Evolutionary conservation across 192 early-diverging fungal genomes (phyloP).

Genomic region (Linnemannia exigua): DNA sequence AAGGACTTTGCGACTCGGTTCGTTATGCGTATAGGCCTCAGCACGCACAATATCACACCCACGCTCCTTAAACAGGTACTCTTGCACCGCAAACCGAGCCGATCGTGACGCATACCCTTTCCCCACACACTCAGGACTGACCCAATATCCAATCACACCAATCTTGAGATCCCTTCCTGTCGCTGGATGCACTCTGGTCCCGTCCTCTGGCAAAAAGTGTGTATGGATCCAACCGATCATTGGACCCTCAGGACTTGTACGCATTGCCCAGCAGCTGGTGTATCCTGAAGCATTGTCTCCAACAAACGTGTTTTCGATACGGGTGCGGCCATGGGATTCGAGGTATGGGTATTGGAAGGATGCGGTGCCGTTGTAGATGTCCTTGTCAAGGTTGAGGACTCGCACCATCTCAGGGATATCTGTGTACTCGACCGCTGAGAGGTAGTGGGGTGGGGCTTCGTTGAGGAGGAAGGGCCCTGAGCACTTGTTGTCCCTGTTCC

Average conservation of each 20-base stretch:
- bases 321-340: conserved; percentile 27
- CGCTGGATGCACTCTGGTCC: conserved; percentile 23
- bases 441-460: conserved; percentile 30
- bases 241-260: conserved; percentile 31
- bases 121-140: conserved; percentile 31
- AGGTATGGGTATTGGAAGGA: conserved; percentile 44
- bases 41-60: conserved; percentile 35
- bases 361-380: conserved; percentile 43
- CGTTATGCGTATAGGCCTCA: conserved; percentile 18
- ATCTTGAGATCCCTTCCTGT: conserved; percentile 16
- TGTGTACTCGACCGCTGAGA: conserved; percentile 24
- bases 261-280: conserved; percentile 49
- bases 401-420: conserved; percentile 50
- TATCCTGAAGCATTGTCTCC: not conserved
- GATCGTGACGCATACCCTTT: conserved; percentile 29
- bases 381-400: conserved; percentile 40
- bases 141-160: conserved; percentile 38
- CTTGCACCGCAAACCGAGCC: conserved; percentile 15
- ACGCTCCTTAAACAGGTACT: conserved; percentile 32
- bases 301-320: conserved; percentile 14
- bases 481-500: conserved; percentile 1
- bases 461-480: conserved; percentile 27
- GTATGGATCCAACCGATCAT: conserved; percentile 44
- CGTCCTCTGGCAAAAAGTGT: not conserved
- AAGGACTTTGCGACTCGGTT: conserved; percentile 21